A percentile compares a stretch with the other conserved stretches of the same genome.
Evolutionary conservation across 352 stramenopile species (phyloP).

Genomic region (Globisporangium okanoganense): DNA sequence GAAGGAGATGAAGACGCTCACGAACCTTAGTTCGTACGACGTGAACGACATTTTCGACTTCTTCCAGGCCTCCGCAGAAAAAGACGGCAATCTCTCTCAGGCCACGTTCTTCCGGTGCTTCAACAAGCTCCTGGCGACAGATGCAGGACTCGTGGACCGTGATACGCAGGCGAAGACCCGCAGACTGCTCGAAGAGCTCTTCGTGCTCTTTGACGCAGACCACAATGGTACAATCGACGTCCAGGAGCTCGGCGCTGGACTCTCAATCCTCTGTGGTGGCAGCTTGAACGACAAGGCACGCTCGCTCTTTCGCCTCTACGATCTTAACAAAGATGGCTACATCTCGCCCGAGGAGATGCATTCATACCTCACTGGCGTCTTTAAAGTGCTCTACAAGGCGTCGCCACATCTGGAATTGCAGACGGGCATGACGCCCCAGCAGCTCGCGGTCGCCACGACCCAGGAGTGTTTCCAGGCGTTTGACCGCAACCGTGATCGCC

Average conservation of each 20-base stretch:
- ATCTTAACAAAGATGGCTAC: constrained; percentile 77
- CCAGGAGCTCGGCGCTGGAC: constrained; percentile 75
- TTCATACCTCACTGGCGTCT: constrained; percentile 79
- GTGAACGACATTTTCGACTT: constrained; percentile 88
- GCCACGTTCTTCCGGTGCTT: constrained; percentile 81
- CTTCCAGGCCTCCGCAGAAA: constrained; percentile 68
- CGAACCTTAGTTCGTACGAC: constrained; percentile 75
- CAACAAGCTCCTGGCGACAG: constrained; percentile 67
- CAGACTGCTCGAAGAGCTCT: constrained; percentile 65
- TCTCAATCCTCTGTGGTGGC: constrained; percentile 87
- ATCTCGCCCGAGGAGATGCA: constrained; percentile 82
- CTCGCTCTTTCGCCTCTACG: constrained; percentile 82
- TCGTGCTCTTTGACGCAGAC: constrained; percentile 80
- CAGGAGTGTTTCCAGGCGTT: constrained; percentile 70
- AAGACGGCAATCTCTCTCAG: constrained; percentile 55
- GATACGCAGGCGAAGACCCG: constrained; percentile 40
- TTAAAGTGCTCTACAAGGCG: constrained; percentile 86
- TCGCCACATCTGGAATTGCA: constrained; percentile 54
- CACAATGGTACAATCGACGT: constrained; percentile 80
- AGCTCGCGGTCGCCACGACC: constrained; percentile 77
- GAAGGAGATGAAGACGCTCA: constrained; percentile 75
- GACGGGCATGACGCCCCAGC: constrained; percentile 47
- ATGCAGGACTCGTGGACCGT: constrained; percentile 26
- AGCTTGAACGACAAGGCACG: constrained; percentile 63
- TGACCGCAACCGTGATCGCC: constrained; percentile 70